Evolutionary conservation across 768 basidiomycete genomes (phyloP).

Genomic region (Terana coerulea): DNA sequence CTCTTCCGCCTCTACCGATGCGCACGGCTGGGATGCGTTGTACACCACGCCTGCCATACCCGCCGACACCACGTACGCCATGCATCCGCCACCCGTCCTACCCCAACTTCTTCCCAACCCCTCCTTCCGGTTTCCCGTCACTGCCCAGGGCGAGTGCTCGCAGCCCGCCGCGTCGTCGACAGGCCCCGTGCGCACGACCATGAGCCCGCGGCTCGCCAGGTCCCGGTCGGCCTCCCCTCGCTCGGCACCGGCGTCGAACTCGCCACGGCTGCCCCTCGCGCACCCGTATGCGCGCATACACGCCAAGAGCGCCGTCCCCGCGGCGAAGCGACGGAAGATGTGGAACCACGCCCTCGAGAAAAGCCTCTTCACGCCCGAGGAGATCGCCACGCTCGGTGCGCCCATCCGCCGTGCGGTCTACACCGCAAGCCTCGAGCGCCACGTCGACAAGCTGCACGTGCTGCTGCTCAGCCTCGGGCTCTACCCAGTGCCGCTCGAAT

Average conservation of each 20-base stretch:
- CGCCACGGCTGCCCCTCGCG: slow-evolving; percentile 31
- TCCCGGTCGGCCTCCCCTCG: neutral
- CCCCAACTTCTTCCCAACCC: slow-evolving; percentile 1
- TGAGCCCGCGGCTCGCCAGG: neutral
- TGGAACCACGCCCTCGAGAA: slow-evolving; percentile 81
- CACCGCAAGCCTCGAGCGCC: slow-evolving; percentile 59
- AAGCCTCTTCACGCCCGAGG: slow-evolving; percentile 59
- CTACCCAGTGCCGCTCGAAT: slow-evolving; percentile 52
- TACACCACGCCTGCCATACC: neutral
- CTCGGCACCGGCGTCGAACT: neutral
- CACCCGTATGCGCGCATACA: slow-evolving; percentile 71
- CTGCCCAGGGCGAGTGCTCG: neutral
- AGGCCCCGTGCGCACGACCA: neutral
- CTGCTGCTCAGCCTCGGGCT: slow-evolving; percentile 50
- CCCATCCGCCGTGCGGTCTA: slow-evolving; percentile 69
- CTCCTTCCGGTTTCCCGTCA: neutral
- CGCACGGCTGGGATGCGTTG: no score
- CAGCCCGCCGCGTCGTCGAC: neutral
- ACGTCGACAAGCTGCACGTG: slow-evolving; percentile 64
- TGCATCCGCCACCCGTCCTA: neutral
- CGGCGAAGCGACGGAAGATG: slow-evolving; percentile 62
- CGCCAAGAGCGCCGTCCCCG: slow-evolving; percentile 40
- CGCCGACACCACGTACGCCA: neutral
- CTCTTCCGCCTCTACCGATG: no score
- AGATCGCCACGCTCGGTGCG: slow-evolving; percentile 68